These are phyloP conservation scores for Microbotryum lychnidis-dioicae DNA, from an alignment of 1,284 basidiomycete species.

Conservation along the genomic window DNA sequence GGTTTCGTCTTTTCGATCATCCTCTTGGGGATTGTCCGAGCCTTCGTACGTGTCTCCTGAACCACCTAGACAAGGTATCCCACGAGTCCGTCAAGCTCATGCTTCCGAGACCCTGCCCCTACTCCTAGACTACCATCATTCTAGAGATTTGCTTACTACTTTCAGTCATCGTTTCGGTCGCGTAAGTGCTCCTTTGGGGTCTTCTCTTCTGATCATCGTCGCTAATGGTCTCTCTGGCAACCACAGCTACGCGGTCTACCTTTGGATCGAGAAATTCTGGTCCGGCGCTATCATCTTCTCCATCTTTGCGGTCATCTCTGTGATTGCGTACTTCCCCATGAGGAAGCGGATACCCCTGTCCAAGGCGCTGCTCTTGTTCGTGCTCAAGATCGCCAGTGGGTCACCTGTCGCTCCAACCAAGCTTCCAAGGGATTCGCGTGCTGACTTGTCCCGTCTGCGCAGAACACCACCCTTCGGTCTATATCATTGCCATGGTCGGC, in stretches of 20 bases:
- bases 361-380: conserved; percentile 65
- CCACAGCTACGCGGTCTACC: conserved; percentile 51
- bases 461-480: conserved; percentile 72
- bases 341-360: conserved; percentile 67
- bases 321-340: conserved; percentile 52
- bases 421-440: neutral
- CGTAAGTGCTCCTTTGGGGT: conserved; percentile 45
- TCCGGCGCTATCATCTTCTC: conserved; percentile 71
- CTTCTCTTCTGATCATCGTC: conserved; percentile 62
- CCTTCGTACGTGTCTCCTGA: conserved; percentile 44
- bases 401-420: neutral
- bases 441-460: conserved; percentile 42
- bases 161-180: conserved; percentile 42
- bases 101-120: too few relatives aligned
- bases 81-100: too few relatives aligned
- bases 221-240: conserved; percentile 43
- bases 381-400: conserved; percentile 37
- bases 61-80: too few relatives aligned
- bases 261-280: conserved; percentile 66
- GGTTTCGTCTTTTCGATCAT: conserved; percentile 24
- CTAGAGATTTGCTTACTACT: conserved; percentile 62
- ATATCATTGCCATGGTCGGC: conserved; percentile 63
- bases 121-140: too few relatives aligned
- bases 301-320: conserved; percentile 41
- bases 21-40: conserved; percentile 31